Percentiles rank a stretch among this genome's conserved stretches.
phyloP scores from a whole-genome alignment of 306 rosid genomes.

The cucumber (Cucumis sativus) region Cucumber_9930_V3 NC_026657.2:35120001-35120500 shows the following conservation, averaged over 20 bases:
- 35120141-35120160: not conserved
- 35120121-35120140: not conserved
- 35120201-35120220: not conserved
- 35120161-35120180: not conserved
- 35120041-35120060: not conserved
- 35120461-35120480: not conserved
- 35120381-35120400: not conserved
- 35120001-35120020: not conserved
- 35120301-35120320: not conserved
- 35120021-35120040: not conserved
- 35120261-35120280: not conserved
- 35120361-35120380: not conserved
- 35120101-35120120: not conserved
- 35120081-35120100: not conserved
- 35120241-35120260: not conserved
- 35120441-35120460: not conserved
- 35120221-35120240: not conserved
- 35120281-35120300: not conserved
- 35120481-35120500: not conserved
- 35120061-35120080: not conserved
- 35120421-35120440: not conserved
- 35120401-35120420: not conserved
- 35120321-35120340: not conserved
- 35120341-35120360: not conserved
- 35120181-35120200: not conserved